Base-by-base conservation (phyloP, 345 rosid genomes). In the Litchi chinensis region DNA sequence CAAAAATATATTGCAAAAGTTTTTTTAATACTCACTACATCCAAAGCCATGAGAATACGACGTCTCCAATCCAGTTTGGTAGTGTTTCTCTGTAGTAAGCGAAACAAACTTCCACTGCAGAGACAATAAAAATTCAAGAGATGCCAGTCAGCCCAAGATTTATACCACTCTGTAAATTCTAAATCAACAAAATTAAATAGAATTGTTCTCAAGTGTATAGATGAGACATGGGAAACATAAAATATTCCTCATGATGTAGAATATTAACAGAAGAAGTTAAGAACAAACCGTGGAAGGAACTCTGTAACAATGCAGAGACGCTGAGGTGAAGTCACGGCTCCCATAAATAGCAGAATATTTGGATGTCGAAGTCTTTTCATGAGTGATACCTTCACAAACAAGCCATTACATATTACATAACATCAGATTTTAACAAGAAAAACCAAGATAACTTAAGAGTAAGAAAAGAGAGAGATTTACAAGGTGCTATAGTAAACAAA, bases 351-450 rank as follows among this genome's bases (percentile, higher is more conserved):
- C 85, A 96, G 84, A 70, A 96, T 89, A 79, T 95, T 91, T 39
- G 99, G 99, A 84, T 96, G 99, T 76, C 99, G 85, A 75, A 96
- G 97, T 81, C 95, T 92, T 89, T 93, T 96, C 97, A 96, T 96
- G 41, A 96, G 86, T 39, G 91, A 89, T 21, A 96, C 97, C 99
- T 93, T 81, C 79, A 82, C 60, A 76, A 77, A 81, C 59, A 57
- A 76, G 56, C 70, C 79, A 71, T 8, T 65, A 74, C n/a, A n/a
- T n/a, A n/a, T n/a, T n/a, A n/a, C 44, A 22, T 73, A 70, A 46
- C 10, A 44, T 69, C 37, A 59, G 70, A 59, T 44, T 70, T 74
- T 71, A 60, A 62, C 11, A 24, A 41, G 2, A 48, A 60, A 57
- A 68, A 60, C 28, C n/a, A 56, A 7, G 16, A 15, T 2, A n/a